Percentiles rank a stretch among this genome's conserved stretches.
These are phyloP conservation scores for Barnettozyma populi DNA, from an alignment of 805 yeast genomes.

Conservation along the genomic window DNA sequence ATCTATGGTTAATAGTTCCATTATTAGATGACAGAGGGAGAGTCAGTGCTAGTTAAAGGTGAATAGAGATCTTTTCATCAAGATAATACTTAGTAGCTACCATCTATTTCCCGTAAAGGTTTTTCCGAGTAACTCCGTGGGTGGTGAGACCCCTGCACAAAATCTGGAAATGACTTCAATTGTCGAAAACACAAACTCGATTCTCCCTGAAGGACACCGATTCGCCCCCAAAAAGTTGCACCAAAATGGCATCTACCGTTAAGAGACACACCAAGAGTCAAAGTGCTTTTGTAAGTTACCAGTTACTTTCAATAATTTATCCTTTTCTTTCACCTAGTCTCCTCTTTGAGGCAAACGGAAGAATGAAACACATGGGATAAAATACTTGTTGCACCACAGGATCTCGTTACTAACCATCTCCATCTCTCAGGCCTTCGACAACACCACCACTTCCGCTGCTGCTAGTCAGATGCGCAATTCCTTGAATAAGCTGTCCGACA, in stretches of 20 bases:
- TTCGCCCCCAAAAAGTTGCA: background rate
- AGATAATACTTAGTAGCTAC: no score
- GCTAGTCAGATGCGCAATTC: constrained; percentile 98
- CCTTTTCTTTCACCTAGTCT: no score
- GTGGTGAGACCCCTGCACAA: background rate
- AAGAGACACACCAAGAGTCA: constrained; percentile 39
- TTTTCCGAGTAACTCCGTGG: background rate
- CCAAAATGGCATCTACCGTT: constrained; percentile 18
- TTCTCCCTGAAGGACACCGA: background rate
- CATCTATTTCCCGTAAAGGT: no score
- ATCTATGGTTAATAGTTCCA: no score
- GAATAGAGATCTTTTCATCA: background rate
- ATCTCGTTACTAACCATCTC: background rate
- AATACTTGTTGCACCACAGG: background rate
- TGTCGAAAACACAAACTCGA: background rate
- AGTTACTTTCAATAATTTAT: background rate
- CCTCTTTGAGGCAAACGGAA: background rate
- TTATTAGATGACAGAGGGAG: no score
- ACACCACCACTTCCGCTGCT: constrained; percentile 89
- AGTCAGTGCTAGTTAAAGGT: background rate
- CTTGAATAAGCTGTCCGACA: constrained; percentile 80
- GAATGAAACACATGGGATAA: background rate
- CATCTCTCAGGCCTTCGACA: constrained; percentile 70
- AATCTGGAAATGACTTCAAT: background rate
- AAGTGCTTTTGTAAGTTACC: constrained; percentile 23